phyloP scores from a whole-genome alignment of 176 grass and related monocot species.

The Carex kokanica region DNA sequence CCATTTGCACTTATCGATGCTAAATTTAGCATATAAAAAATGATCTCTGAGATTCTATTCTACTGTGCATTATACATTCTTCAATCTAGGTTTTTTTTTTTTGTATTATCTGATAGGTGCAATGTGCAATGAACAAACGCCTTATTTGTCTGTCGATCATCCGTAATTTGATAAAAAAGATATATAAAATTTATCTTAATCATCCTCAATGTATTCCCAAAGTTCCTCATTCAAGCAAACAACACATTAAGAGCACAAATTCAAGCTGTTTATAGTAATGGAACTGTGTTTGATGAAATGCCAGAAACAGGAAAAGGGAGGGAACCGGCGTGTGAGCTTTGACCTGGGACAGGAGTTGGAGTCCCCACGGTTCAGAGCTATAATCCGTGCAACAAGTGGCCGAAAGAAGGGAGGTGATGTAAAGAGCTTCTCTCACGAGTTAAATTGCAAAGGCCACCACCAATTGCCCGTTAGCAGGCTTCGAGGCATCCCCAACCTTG shows the following conservation, averaged over 20 bases:
- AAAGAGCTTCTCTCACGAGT: slow-evolving; percentile 93
- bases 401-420: slow-evolving; percentile 73
- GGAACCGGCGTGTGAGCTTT: slow-evolving; percentile 26
- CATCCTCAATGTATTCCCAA: neutral
- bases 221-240: slow-evolving; percentile 5
- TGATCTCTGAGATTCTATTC: neutral
- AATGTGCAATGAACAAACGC: neutral
- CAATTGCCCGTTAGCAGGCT: slow-evolving; percentile 47
- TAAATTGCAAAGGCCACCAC: slow-evolving; percentile 38
- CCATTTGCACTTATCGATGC: neutral
- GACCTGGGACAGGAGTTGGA: slow-evolving; percentile 61
- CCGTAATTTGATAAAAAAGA: neutral
- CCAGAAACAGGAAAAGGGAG: slow-evolving; percentile 19
- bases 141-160: neutral
- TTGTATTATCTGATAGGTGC: neutral
- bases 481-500: slow-evolving; percentile 29
- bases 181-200: neutral
- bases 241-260: neutral
- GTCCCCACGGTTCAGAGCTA: slow-evolving; percentile 78
- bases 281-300: slow-evolving; percentile 10
- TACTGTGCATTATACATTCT: neutral
- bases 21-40: neutral
- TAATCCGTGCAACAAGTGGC: slow-evolving; percentile 75
- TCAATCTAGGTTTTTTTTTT: neutral
- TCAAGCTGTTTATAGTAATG: neutral